Conservation (phyloP, 2,329 filamentous ascomycete species). For the Corinectria fuckeliana region DNA sequence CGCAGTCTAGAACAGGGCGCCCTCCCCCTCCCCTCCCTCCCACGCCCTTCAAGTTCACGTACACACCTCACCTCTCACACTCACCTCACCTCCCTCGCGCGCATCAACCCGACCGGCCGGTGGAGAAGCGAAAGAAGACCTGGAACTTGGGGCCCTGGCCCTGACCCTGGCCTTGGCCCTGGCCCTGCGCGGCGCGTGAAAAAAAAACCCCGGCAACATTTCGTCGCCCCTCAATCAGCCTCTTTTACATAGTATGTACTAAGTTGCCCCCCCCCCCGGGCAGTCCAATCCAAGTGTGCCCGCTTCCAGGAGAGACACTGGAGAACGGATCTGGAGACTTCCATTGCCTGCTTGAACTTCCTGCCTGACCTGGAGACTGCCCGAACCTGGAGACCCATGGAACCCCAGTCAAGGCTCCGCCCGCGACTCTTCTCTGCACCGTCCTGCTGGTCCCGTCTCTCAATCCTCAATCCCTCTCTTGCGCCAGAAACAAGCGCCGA, state of each 20-base stretch:
- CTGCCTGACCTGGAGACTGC: neutral
- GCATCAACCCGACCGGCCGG: slow-evolving; percentile 23
- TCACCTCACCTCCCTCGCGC: neutral
- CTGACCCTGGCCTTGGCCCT: too few species aligned
- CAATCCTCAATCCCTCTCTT: too few species aligned
- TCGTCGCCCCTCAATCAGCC: too few species aligned
- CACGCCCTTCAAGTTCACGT: neutral
- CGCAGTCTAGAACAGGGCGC: neutral
- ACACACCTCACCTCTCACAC: slow-evolving; percentile 18
- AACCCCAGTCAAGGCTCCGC: too few species aligned
- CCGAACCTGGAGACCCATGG: too few species aligned
- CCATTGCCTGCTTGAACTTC: neutral
- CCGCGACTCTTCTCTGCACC: neutral
- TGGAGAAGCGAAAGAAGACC: slow-evolving; percentile 17
- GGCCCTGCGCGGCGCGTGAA: neutral
- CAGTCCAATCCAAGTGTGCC: slow-evolving; percentile 10
- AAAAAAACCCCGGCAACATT: slow-evolving; percentile 14
- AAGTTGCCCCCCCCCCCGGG: neutral
- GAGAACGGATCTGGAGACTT: neutral
- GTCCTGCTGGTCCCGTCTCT: neutral
- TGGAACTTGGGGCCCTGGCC: slow-evolving; percentile 5
- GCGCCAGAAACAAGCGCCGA: slow-evolving; percentile 21
- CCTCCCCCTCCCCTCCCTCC: neutral
- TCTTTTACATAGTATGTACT: too few species aligned
- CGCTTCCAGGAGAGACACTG: neutral